phyloP scores from a whole-genome alignment of 208 protist genomes.

The Paratrypanosoma confusum region DNA sequence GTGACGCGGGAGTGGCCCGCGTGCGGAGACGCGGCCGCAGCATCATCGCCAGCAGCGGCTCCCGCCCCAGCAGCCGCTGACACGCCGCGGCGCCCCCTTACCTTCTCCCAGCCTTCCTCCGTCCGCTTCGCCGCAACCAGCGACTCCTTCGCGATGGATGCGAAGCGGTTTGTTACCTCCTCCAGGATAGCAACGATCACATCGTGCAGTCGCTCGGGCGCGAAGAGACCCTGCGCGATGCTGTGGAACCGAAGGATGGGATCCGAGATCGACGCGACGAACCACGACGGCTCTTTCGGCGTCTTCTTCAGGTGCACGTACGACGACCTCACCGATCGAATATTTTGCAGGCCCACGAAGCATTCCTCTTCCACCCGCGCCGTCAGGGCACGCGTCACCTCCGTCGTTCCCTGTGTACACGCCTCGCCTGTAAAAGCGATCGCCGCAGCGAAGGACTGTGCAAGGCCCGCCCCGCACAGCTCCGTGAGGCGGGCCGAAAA shows the following conservation, averaged over 20 bases:
- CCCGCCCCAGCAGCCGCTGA: conserved; percentile 1
- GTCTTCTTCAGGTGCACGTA: conserved; percentile 65
- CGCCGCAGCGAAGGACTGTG: too few species aligned
- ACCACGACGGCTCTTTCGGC: conserved; percentile 66
- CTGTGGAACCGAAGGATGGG: conserved; percentile 37
- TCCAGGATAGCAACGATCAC: conserved; percentile 9
- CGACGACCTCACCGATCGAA: conserved; percentile 57
- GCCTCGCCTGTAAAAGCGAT: too few species aligned
- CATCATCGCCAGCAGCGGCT: background rate
- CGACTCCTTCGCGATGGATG: conserved; percentile 45
- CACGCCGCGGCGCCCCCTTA: conserved; percentile 55
- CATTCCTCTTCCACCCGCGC: conserved; percentile 23
- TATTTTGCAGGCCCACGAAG: conserved; percentile 41
- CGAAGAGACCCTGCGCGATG: background rate
- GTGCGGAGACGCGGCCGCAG: background rate
- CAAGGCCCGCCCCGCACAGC: too few species aligned
- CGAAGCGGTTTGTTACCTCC: conserved; percentile 27
- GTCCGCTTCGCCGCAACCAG: conserved; percentile 74
- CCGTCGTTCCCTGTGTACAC: too few species aligned
- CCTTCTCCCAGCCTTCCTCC: conserved; percentile 84
- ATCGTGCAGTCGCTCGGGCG: background rate
- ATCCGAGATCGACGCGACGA: conserved; percentile 32
- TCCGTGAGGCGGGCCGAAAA: too few species aligned
- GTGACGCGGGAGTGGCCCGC: conserved; percentile 14
- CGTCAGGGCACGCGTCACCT: conserved; percentile 14